Evolutionary conservation across 176 grass and related monocot species (phyloP).

Genomic region (Hordeum vulgare): MorexV3_pseudomolecules_assembly NC_058518.1:418926021-418926520

Average conservation of each 20-base stretch:
- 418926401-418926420: constrained; percentile 60
- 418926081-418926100: not conserved
- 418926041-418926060: not conserved
- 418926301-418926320: not conserved
- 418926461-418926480: constrained; percentile 33
- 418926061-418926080: not conserved
- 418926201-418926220: not conserved
- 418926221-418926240: not conserved
- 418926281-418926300: not conserved
- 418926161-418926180: not conserved
- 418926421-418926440: constrained; percentile 69
- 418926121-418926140: not conserved
- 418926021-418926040: constrained; percentile 29
- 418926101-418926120: not conserved
- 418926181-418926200: not conserved
- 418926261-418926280: not conserved
- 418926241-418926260: not conserved
- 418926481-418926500: constrained; percentile 18
- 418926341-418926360: constrained; percentile 33
- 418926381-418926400: constrained; percentile 81
- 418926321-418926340: not conserved
- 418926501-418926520: not conserved
- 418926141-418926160: not conserved
- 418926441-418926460: constrained; percentile 81
- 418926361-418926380: constrained; percentile 95